Conservation (phyloP, 129 eudicot genomes). For the Flaveria linearis region DNA sequence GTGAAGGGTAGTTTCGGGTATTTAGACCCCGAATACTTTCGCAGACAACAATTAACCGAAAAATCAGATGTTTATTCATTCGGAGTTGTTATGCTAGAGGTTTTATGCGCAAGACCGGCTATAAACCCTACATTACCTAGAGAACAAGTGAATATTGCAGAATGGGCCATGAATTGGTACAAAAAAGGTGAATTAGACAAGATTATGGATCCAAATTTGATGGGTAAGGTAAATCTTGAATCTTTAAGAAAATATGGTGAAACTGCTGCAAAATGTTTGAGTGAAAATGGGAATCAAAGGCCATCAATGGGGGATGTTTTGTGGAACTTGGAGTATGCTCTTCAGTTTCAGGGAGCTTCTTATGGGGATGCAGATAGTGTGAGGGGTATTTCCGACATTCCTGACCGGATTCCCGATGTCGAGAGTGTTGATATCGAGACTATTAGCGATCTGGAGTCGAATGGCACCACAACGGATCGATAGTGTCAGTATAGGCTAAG, state of each 20-base stretch:
- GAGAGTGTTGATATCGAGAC: slow-evolving; percentile 37
- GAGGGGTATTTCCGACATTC: slow-evolving; percentile 44
- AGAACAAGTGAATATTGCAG: slow-evolving; percentile 64
- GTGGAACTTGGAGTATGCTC: slow-evolving; percentile 60
- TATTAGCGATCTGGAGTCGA: slow-evolving; percentile 40
- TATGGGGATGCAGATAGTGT: slow-evolving; percentile 39
- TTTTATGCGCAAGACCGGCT: slow-evolving; percentile 54
- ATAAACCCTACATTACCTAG: slow-evolving; percentile 54
- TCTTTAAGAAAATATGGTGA: slow-evolving; percentile 51
- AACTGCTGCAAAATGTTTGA: slow-evolving; percentile 54
- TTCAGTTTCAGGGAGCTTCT: slow-evolving; percentile 46
- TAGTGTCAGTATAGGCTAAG: slow-evolving; percentile 30
- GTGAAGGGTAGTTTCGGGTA: slow-evolving; percentile 61
- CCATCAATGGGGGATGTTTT: slow-evolving; percentile 63
- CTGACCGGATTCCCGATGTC: slow-evolving; percentile 34
- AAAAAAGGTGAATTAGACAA: slow-evolving; percentile 48
- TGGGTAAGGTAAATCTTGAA: slow-evolving; percentile 39
- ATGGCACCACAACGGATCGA: slow-evolving; percentile 29
- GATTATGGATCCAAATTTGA: slow-evolving; percentile 43
- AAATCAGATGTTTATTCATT: slow-evolving; percentile 56
- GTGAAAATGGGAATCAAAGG: slow-evolving; percentile 54
- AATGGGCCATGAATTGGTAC: slow-evolving; percentile 56
- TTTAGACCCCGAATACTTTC: slow-evolving; percentile 53
- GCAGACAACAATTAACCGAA: slow-evolving; percentile 53
- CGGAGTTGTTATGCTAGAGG: slow-evolving; percentile 55